These are phyloP conservation scores for Thalia dealbata DNA, from an alignment of 176 grass and related monocot genomes.

Conservation along the genomic window DNA sequence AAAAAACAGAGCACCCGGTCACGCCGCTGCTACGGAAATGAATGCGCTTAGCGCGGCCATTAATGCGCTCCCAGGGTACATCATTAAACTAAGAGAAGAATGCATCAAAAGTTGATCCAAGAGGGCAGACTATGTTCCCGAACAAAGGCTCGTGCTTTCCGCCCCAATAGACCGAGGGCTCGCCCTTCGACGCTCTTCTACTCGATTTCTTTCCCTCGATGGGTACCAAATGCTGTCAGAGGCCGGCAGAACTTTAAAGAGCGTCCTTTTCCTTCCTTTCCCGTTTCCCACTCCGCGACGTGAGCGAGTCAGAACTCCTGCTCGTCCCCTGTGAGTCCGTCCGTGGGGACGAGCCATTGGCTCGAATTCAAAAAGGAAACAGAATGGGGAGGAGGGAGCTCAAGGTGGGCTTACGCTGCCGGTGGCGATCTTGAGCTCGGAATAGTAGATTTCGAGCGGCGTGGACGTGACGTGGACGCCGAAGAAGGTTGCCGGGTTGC, in stretches of 20 bases:
- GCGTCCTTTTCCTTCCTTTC: background rate
- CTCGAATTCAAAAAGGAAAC: background rate
- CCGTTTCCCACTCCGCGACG: background rate
- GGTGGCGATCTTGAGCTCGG: constrained; percentile 78
- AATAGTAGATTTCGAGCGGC: constrained; percentile 57
- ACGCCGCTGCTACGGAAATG: background rate
- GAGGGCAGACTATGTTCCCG: background rate
- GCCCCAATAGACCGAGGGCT: background rate
- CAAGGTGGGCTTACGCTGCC: constrained; percentile 44
- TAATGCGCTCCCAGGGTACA: background rate
- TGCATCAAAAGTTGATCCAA: background rate
- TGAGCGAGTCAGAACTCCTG: background rate
- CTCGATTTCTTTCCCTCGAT: background rate
- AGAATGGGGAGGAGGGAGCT: too few relatives aligned
- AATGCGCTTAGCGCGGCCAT: background rate
- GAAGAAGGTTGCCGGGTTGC: constrained; percentile 92
- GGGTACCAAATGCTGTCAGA: constrained; percentile 11
- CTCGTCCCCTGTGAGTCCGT: background rate
- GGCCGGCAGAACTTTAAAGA: background rate
- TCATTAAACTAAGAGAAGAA: background rate
- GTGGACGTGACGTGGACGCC: constrained; percentile 86
- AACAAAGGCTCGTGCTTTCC: background rate
- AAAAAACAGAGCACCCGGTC: background rate
- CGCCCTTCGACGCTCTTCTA: background rate
- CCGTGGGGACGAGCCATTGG: background rate